Conservation (phyloP, 129 eudicot species). For the Artemisia tridentata region DNA sequence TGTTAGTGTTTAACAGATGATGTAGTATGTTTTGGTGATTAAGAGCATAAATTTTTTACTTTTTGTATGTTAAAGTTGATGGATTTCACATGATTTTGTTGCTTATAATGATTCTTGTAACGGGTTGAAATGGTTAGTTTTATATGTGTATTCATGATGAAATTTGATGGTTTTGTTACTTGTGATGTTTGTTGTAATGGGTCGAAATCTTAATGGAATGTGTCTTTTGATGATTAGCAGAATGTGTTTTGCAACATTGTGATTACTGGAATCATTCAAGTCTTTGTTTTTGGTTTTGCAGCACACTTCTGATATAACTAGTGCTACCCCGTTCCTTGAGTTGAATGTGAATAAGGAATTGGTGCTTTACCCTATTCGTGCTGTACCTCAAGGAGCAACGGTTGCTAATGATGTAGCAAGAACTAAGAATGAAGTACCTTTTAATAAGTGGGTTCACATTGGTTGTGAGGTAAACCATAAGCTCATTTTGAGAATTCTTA, state of each 20-base stretch:
- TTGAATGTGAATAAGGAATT: slow-evolving; percentile 49
- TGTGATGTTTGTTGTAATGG: background rate
- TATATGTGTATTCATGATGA: too few species aligned
- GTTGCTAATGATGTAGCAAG: slow-evolving; percentile 17
- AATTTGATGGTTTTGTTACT: background rate
- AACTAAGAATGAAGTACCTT: slow-evolving; percentile 44
- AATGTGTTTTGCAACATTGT: background rate
- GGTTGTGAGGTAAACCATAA: slow-evolving; percentile 71
- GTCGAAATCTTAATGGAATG: background rate
- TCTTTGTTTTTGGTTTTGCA: slow-evolving; percentile 26
- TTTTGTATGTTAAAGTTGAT: slow-evolving; percentile 5
- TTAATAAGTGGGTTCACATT: slow-evolving; percentile 76
- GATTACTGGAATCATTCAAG: background rate
- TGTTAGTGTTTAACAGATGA: too few species aligned
- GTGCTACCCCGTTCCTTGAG: slow-evolving; percentile 50
- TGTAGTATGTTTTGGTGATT: slow-evolving; percentile 8
- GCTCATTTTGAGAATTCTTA: background rate
- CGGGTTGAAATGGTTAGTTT: background rate
- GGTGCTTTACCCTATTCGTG: slow-evolving; percentile 50
- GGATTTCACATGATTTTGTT: slow-evolving; percentile 9
- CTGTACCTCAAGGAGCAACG: slow-evolving; percentile 32
- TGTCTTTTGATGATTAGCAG: slow-evolving; percentile 2
- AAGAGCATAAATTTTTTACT: background rate
- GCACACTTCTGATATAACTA: slow-evolving; percentile 44
- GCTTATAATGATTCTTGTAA: background rate